Base-by-base conservation (phyloP, 163 green algal species). In the Chloromonas sp. region DNA sequence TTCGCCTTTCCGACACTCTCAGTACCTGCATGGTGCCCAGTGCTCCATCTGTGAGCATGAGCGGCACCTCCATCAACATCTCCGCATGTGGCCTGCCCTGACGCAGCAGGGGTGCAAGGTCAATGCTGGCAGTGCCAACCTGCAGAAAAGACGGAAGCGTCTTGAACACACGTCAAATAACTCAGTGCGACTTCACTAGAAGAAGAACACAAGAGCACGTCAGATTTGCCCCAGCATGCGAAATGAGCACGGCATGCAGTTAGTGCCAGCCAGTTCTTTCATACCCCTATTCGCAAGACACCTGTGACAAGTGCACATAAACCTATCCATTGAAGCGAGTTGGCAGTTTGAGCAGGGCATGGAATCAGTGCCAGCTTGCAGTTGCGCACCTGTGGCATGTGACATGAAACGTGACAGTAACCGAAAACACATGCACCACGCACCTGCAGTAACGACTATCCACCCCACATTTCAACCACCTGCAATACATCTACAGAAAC, bases 401-500 rank as follows among this genome's bases (percentile, higher is more conserved):
- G 36, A 36, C 36, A 36, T 36, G 36, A 36, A 36, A 36, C 36
- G 36, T 36, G 36, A 36, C 36, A 36, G 36, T 36, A 36, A 36
- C 36, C 36, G 36, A 36, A 36, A 36, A 36, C 36, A 36, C 36
- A 36, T 36, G 36, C 36, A 36, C 36, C 36, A 36, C 87, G 14
- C 83, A 93, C 91, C 88, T 96, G 91, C 81, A 96, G 86, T 84
- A 93, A 85, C n/a, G 91, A 95, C 60, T 92, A 88, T 0, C 87
- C 92, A 82, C 94, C 92, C 92, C 92, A 96, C 77, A 96, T 89
- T 74, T 96, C 92, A 62, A 96, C 66, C 3, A 79, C 83, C 14
- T 95, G 88, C 70, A 36, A 36, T 36, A 36, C 36, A 36, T 36
- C 36, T 36, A 36, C 36, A 36, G 36, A 36, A 36, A 36, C 36